phyloP scores from a whole-genome alignment of 331 rosid genomes.

The Acacia pycnantha region DNA sequence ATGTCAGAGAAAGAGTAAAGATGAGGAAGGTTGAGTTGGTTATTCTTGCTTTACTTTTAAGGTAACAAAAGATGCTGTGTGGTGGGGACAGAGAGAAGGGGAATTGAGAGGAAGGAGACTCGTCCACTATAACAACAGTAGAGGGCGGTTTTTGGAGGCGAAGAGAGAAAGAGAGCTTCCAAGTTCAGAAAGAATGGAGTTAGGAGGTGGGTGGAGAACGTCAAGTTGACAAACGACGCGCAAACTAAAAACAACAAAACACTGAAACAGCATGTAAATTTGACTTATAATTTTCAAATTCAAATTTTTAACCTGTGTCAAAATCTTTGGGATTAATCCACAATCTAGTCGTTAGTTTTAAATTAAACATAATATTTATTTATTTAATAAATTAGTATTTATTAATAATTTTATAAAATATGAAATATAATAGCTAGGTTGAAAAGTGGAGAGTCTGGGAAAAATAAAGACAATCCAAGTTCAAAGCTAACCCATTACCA shows the following conservation, averaged over 20 bases:
- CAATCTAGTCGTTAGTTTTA: neutral
- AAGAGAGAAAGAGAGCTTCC: neutral
- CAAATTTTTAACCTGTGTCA: neutral
- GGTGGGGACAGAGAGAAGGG: slow-evolving; percentile 24
- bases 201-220: neutral
- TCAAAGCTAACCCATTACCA: neutral
- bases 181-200: neutral
- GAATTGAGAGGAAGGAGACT: neutral
- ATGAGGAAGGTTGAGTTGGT: slow-evolving; percentile 8
- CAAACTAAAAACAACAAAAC: neutral
- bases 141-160: neutral
- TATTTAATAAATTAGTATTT: neutral
- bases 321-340: neutral
- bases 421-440: too few relatives aligned
- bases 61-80: slow-evolving; percentile 29
- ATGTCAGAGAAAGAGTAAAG: slow-evolving; percentile 31
- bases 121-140: neutral
- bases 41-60: slow-evolving; percentile 60
- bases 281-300: neutral
- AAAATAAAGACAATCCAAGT: too few relatives aligned
- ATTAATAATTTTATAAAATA: too few relatives aligned
- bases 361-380: too few relatives aligned
- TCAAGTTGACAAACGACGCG: neutral
- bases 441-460: too few relatives aligned
- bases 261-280: neutral